These are phyloP conservation scores for Paspalum vaginatum DNA, from an alignment of 176 grass and related monocot genomes.

Conservation along the genomic window DNA sequence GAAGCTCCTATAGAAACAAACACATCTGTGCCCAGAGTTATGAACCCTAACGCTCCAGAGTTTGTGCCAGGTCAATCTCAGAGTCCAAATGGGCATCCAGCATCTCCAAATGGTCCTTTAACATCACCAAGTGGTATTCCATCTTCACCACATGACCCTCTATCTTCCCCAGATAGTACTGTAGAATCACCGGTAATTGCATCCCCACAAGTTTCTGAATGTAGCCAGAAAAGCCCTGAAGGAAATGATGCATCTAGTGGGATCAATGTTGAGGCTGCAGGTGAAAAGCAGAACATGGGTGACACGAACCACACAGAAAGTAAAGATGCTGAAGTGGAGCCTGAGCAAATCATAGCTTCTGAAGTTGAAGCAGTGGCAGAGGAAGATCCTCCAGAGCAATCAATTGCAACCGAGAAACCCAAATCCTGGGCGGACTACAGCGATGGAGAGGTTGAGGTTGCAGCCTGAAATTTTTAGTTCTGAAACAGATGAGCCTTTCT, in stretches of 20 bases:
- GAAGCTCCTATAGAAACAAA: conserved; percentile 66
- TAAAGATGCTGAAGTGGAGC: conserved; percentile 44
- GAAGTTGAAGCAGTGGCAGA: conserved; percentile 38
- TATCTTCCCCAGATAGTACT: conserved; percentile 60
- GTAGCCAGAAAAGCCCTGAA: conserved; percentile 52
- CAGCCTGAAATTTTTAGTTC: conserved; percentile 38
- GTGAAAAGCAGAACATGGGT: conserved; percentile 38
- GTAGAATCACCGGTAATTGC: conserved; percentile 53
- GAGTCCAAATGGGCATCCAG: conserved; percentile 61
- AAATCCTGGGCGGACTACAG: conserved; percentile 85
- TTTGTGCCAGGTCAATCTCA: conserved; percentile 81
- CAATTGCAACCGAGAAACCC: conserved; percentile 45
- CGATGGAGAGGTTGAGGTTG: conserved; percentile 75
- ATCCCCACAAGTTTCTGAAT: conserved; percentile 62
- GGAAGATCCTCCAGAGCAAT: conserved; percentile 44
- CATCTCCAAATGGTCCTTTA: conserved; percentile 57
- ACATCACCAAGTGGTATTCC: conserved; percentile 49
- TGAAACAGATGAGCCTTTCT: conserved; percentile 32
- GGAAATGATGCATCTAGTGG: conserved; percentile 49
- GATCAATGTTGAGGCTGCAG: conserved; percentile 35
- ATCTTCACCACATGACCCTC: conserved; percentile 49
- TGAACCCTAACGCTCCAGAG: conserved; percentile 91
- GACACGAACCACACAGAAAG: conserved; percentile 37
- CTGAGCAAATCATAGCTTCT: conserved; percentile 40
- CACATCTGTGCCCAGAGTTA: conserved; percentile 59